A percentile compares a stretch with the other conserved stretches of the same genome.
phyloP scores from a whole-genome alignment of 2,329 filamentous ascomycete species.

The Trichoderma endophyticum region DNA sequence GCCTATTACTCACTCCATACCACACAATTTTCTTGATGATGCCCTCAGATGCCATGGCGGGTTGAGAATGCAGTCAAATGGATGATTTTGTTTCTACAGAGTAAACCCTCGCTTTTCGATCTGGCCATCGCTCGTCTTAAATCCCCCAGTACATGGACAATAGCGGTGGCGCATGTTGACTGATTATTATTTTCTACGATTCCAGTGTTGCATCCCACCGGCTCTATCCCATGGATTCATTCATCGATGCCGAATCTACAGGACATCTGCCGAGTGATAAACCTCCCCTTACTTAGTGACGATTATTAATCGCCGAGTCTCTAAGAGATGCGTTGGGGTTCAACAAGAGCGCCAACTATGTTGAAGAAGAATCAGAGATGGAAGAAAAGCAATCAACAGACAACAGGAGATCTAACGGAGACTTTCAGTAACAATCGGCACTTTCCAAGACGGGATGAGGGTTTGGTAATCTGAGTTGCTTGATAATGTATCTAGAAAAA shows the following conservation, averaged over 20 bases:
- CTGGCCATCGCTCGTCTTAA: not conserved
- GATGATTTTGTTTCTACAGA: not conserved
- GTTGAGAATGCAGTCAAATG: no score
- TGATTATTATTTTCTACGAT: not conserved
- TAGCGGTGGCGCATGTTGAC: no score
- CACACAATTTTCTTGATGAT: not conserved
- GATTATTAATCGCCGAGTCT: not conserved
- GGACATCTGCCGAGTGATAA: not conserved
- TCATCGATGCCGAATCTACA: not conserved
- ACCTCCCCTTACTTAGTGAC: not conserved
- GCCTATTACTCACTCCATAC: constrained; percentile 8
- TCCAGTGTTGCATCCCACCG: not conserved
- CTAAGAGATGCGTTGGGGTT: not conserved
- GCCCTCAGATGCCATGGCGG: not conserved
- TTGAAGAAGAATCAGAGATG: not conserved
- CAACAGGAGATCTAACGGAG: not conserved
- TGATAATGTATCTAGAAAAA: not conserved
- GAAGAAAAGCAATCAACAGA: no score
- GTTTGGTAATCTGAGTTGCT: not conserved
- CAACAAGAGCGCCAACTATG: not conserved
- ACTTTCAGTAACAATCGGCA: not conserved
- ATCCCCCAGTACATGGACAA: not conserved
- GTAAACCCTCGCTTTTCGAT: not conserved
- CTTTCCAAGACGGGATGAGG: not conserved
- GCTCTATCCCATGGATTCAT: not conserved